phyloP scores from a whole-genome alignment of 148 eudicot species.

The Heliosperma pusillum region DNA sequence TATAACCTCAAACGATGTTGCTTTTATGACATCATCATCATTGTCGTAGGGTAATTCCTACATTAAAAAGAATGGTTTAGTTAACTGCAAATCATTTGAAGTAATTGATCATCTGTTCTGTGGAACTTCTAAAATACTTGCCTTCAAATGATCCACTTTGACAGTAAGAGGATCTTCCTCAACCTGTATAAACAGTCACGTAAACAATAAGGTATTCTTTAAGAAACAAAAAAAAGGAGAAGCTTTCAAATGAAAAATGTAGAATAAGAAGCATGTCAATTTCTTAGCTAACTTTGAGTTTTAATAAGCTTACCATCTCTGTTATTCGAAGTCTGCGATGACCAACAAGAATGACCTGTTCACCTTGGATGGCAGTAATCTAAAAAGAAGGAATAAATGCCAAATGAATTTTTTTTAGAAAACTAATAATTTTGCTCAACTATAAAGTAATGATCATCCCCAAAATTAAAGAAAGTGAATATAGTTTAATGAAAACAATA shows the following conservation, averaged over 20 bases:
- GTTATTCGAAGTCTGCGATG: conserved; percentile 87
- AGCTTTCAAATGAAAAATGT: neutral
- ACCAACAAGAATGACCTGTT: conserved; percentile 89
- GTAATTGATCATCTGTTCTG: neutral
- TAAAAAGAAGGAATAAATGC: conserved; percentile 23
- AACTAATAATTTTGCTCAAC: neutral
- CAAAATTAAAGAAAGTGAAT: neutral
- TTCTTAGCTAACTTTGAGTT: neutral
- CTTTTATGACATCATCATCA: conserved; percentile 93
- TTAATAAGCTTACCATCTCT: conserved; percentile 65
- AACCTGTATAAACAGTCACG: conserved; percentile 50
- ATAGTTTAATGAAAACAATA: conserved; percentile 25
- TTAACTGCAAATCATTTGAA: conserved; percentile 17
- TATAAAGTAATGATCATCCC: neutral
- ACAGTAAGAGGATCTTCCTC: conserved; percentile 96
- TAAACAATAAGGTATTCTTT: neutral
- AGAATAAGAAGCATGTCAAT: neutral
- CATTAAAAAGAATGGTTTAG: conserved; percentile 23
- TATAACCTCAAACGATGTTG: conserved; percentile 96
- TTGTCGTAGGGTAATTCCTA: conserved; percentile 84
- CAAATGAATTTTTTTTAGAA: conserved; percentile 15
- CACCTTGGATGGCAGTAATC: conserved; percentile 92
- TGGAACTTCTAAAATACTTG: conserved; percentile 21
- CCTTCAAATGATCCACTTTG: conserved; percentile 96
- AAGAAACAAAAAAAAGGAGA: neutral